phyloP scores from a whole-genome alignment of 2,329 filamentous ascomycete species.

The Leptographium wingfieldii region DNA sequence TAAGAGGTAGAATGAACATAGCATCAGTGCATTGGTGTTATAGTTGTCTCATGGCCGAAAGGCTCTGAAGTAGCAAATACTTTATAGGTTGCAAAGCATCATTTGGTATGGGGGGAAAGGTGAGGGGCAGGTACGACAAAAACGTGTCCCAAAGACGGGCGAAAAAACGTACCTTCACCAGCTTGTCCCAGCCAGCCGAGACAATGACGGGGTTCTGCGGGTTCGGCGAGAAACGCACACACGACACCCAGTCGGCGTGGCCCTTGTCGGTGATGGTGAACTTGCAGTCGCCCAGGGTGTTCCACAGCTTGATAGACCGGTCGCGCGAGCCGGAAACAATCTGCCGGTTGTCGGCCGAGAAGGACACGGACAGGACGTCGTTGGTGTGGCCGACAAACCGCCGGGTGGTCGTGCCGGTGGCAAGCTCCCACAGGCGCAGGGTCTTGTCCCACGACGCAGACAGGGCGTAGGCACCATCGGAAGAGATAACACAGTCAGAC shows the following conservation, averaged over 20 bases:
- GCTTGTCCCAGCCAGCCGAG: slow-evolving; percentile 97
- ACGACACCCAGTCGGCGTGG: slow-evolving; percentile 99
- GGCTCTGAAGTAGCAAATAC: slow-evolving; percentile 99
- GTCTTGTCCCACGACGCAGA: slow-evolving; percentile 99
- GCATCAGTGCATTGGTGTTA: slow-evolving; percentile 69
- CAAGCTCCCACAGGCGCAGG: slow-evolving; percentile 97
- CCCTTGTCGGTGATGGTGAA: slow-evolving; percentile 99
- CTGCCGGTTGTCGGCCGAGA: slow-evolving; percentile 99
- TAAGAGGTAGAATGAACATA: slow-evolving; percentile 11
- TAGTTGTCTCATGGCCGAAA: slow-evolving; percentile 79
- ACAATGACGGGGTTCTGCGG: slow-evolving; percentile 99
- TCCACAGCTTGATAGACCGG: slow-evolving; percentile 99
- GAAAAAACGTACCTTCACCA: slow-evolving; percentile 80
- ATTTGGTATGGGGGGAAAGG: slow-evolving; percentile 37
- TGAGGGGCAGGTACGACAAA: background rate
- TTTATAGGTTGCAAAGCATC: slow-evolving; percentile 78
- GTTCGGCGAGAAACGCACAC: slow-evolving; percentile 99
- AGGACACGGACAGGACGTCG: slow-evolving; percentile 98
- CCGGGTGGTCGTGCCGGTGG: slow-evolving; percentile 91
- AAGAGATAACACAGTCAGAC: slow-evolving; percentile 99
- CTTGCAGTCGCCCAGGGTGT: slow-evolving; percentile 99
- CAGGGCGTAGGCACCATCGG: slow-evolving; percentile 96
- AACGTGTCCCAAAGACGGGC: slow-evolving; percentile 1
- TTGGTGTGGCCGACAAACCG: slow-evolving; percentile 99
- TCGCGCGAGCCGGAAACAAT: slow-evolving; percentile 98